Evolutionary conservation across 1,284 basidiomycete genomes (phyloP), one percentile per base, ranked within the genome.

Genomic region (Porogramme epimiltina): DNA sequence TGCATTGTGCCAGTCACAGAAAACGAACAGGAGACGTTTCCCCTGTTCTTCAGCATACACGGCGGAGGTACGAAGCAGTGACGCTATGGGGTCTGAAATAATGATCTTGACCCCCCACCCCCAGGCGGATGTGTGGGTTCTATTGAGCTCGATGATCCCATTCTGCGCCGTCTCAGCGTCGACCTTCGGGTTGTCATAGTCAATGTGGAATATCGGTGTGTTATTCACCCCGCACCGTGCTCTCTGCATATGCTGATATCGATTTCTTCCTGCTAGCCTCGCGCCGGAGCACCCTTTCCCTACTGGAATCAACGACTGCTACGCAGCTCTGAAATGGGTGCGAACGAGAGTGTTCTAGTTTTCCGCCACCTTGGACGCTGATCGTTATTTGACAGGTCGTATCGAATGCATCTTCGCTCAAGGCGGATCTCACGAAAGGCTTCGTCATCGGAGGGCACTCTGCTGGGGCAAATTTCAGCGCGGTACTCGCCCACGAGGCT

Each of bases 361-460:
- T 23, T 23, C n/a, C 19, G 20, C 19, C 4, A 22, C 15, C 18
- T n/a, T n/a, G n/a, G n/a, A n/a, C n/a, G n/a, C n/a, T n/a, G n/a
- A n/a, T n/a, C n/a, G 13, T 37, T 16, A 16, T 16, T 11, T n/a
- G 11, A n/a, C 20, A 45, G 43, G 34, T 34, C 20, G 33, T 23
- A 9, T 26, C 41, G 5, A 57, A 61, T 45, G 49, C 52, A 0
- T 0, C 39, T 2, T 13, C 22, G 9, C 42, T 65, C 10, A 38
- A 46, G 4, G 51, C 49, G 10, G 47, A 40, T 26, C 23, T 62
- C 3, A 11, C 31, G 8, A 59, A 61, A 44, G 60, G 62, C 16
- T 58, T 67, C 47, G 44, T 66, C 24, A 36, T 67, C 15, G 60
- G 59, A 16, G 65, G 65, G 3, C 23, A 38, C 24, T 63, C 62